Base-by-base conservation (phyloP, 108 stramenopile species). In the Parmales sp. region DNA sequence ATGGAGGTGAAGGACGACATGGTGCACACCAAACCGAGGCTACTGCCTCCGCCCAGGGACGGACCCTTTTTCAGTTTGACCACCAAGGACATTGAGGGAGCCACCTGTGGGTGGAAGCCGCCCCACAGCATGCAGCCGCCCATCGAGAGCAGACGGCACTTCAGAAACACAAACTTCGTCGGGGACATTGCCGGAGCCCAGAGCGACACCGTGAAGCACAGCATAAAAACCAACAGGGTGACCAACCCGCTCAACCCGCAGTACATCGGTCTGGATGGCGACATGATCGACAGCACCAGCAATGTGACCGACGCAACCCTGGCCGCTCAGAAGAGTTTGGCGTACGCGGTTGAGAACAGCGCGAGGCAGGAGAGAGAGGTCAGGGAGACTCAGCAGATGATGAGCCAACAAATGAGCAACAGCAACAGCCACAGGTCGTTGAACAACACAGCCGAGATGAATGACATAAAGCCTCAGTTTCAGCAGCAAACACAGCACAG, bases 111-210 rank as follows among this genome's bases (percentile, higher is more conserved):
- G 0, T 81, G 76, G 78, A 25, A 26, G 38, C 74, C 76, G 31
- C 71, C 70, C 4, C 74, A 77, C 19, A 41, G 64, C 60, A 50
- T 78, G 38, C 50, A 66, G 34, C 75, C 72, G 18, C 77, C 77
- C 16, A 25, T 75, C 26, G 77, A 76, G 63, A 43, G 41, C 49
- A 76, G 82, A 44, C 49, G 78, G 68, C 78, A 82, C 74, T 80
- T 64, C 60, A 78, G 82, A 18, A 73, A 82, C 80, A 81, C 76
- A 22, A 83, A 81, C 72, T 82, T 51, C 69, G 45, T 80, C 34
- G 80, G 75, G n/a, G 82, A 83, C 74, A 82, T 83, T 34, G 51
- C 54, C 31, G 82, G 82, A 16, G 77, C 82, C n/a, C 69, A 77
- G 45, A 51, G 76, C 28, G 80, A 79, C 54, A 76, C 80, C 16